These are phyloP conservation scores for Centaurea solstitialis DNA, from an alignment of 129 eudicot genomes.

Conservation along the genomic window DNA sequence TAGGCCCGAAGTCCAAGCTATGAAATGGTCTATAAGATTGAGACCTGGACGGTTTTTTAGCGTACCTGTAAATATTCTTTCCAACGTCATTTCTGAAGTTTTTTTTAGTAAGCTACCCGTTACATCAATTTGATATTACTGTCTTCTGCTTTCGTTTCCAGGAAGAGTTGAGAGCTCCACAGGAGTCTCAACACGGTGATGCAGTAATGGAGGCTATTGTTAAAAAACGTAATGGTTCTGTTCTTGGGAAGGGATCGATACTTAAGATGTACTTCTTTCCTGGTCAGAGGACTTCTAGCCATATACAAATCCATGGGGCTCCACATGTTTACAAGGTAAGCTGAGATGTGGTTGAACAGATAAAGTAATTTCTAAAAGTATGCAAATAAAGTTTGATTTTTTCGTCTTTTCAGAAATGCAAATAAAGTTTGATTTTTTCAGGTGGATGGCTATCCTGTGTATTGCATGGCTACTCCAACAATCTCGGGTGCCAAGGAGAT, in stretches of 20 bases:
- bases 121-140: conserved; percentile 4
- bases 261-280: conserved; percentile 98
- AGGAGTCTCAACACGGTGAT: conserved; percentile 95
- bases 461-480: conserved; percentile 99
- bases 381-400: too few species aligned
- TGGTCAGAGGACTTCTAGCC: conserved; percentile 96
- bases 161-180: conserved; percentile 91
- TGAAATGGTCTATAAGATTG: conserved; percentile 97
- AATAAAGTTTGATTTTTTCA: conserved; percentile 22
- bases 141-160: conserved; percentile 39
- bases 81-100: too few species aligned
- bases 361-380: not conserved
- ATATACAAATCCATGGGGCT: conserved; percentile 91
- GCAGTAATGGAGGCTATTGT: conserved; percentile 98
- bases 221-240: conserved; percentile 93
- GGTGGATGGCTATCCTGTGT: conserved; percentile 94
- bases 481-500: conserved; percentile 89
- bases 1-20: conserved; percentile 93
- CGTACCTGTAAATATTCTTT: conserved; percentile 64
- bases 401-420: not conserved
- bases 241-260: conserved; percentile 92
- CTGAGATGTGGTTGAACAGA: conserved; percentile 10
- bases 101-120: conserved; percentile 13
- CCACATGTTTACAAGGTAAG: conserved; percentile 95
- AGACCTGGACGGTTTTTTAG: conserved; percentile 96